phyloP scores from a whole-genome alignment of 176 grass and related monocot species.

The Triticum urartu region DNA sequence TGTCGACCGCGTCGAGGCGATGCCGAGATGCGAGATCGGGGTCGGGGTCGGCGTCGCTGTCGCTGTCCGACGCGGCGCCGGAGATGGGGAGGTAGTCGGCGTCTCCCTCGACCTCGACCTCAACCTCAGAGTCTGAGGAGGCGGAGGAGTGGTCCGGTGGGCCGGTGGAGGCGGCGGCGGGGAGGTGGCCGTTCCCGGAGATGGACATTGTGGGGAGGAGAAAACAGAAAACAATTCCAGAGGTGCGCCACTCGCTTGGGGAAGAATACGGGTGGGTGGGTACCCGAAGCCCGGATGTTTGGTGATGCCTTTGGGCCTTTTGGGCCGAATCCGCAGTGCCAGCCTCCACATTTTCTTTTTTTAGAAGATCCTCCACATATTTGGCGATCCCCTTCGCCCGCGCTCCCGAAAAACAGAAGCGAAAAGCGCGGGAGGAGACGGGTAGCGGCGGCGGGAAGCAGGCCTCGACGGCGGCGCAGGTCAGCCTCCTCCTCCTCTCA shows the following conservation, averaged over 20 bases:
- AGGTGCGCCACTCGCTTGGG: background rate
- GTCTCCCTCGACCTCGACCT: constrained; percentile 6
- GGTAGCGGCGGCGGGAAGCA: background rate
- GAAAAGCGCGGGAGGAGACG: background rate
- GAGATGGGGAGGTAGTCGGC: constrained; percentile 24
- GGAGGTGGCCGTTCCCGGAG: constrained; percentile 46
- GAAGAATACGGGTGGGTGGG: too few species aligned
- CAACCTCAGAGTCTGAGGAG: constrained; percentile 31
- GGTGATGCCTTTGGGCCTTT: too few species aligned
- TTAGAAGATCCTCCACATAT: too few species aligned
- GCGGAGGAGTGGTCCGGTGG: constrained; percentile 25
- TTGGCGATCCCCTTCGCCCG: background rate
- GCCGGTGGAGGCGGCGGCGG: constrained; percentile 11
- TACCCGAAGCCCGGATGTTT: too few species aligned
- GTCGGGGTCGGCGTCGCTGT: constrained; percentile 27
- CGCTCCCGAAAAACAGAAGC: background rate
- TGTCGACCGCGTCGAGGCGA: constrained; percentile 30
- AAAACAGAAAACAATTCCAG: background rate
- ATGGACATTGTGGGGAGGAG: constrained; percentile 43
- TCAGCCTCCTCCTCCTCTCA: background rate
- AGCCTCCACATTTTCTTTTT: too few species aligned
- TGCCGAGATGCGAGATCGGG: constrained; percentile 26
- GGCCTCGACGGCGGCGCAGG: background rate
- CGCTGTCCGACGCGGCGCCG: constrained; percentile 33
- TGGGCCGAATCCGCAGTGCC: too few species aligned